These are phyloP conservation scores for Oryza punctata DNA, from an alignment of 176 grass and related monocot species.

Conservation along the genomic window DNA sequence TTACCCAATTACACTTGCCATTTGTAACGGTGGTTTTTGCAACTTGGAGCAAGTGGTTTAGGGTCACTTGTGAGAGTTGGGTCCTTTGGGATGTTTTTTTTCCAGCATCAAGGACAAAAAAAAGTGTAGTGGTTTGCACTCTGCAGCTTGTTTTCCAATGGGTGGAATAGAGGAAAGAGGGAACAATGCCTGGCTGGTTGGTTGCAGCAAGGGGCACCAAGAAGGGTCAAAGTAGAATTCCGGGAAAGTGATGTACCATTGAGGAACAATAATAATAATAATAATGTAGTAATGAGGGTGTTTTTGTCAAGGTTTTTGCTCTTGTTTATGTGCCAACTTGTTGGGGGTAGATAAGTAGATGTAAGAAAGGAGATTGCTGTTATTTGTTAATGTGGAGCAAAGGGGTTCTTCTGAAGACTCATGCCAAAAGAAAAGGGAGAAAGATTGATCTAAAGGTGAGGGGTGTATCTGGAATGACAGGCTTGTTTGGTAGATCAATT, in stretches of 20 bases:
- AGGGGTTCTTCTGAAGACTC: neutral
- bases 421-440: neutral
- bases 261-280: neutral
- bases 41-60: constrained; percentile 47
- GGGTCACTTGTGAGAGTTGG: constrained; percentile 41
- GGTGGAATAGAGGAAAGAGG: constrained; percentile 35
- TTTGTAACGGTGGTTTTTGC: constrained; percentile 28
- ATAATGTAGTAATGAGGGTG: constrained; percentile 12
- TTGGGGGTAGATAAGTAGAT: constrained; percentile 27
- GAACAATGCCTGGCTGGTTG: constrained; percentile 11
- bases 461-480: constrained; percentile 7
- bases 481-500: neutral
- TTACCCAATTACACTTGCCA: constrained; percentile 36
- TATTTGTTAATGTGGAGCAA: neutral
- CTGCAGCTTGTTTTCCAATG: constrained; percentile 39
- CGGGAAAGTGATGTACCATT: constrained; percentile 34
- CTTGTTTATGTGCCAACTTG: constrained; percentile 43
- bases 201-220: constrained; percentile 21
- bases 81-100: constrained; percentile 20
- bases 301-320: constrained; percentile 17
- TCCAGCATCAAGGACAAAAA: neutral
- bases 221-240: constrained; percentile 38
- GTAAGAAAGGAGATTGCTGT: neutral
- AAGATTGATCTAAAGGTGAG: neutral
- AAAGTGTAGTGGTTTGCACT: constrained; percentile 20